Evolutionary conservation across 306 rosid species (phyloP), one percentile per base, ranked within the genome.

Genomic region (Ziziphus jujuba): DNA sequence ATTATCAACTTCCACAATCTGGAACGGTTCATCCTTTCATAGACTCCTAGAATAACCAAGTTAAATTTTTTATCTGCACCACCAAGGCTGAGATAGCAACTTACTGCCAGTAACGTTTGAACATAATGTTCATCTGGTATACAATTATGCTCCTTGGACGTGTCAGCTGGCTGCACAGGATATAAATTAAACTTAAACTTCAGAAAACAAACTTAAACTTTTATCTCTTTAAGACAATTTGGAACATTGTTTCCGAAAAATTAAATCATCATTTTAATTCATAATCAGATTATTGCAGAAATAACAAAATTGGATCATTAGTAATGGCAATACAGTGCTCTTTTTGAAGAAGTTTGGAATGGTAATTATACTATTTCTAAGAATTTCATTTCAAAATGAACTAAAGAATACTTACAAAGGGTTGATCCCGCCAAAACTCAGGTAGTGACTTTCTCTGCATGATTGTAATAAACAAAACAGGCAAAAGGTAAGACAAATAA

Each of bases 371-470:
- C 3, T 28, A 1, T 28, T 28, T 28, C 33, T 28, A 28, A 28
- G 4, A 28, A 28, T 28, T 28, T 28, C 33, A 28, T 28, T 28
- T 28, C 4, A 28, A n/a, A 28, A 4, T 28, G 56, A 54, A 72
- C 45, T 20, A 64, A 50, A 65, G 57, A 59, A 70, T 19, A 81
- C 97, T 90, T 80, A 95, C 99, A 75, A 95, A 71, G 84, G 79
- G 78, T 34, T 25, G 99, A 68, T 85, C 97, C 71, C 97, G 89
- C 97, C 99, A 95, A 88, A 95, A 95, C 80, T 95, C 99, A 49
- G 97, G 99, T 17, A 95, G 84, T 8, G 97, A 88, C 81, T 73
- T 88, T 74, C 86, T 95, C 97, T 90, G 96, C 91, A 78, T 64
- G 50, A 76, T 58, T 69, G 17, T 64, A 28, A 63, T 63, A 61